Conservation (phyloP, 176 grass and related monocot genomes). For the Oryza longistaminata region DNA sequence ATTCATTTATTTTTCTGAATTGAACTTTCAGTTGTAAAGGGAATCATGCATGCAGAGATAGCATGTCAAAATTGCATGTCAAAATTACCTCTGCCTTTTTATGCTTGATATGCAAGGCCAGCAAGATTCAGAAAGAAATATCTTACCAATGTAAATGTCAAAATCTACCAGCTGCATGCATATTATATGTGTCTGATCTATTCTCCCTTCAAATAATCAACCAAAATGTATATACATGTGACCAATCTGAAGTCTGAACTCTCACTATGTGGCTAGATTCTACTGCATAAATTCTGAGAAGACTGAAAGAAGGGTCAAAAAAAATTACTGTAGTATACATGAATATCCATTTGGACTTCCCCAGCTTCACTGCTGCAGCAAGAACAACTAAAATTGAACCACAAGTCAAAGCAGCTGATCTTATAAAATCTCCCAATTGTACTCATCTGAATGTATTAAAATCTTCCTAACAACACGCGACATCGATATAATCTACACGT, state of each 20-base stretch:
- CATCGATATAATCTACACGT: not conserved
- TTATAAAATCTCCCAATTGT: not conserved
- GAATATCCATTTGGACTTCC: not conserved
- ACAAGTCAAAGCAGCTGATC: constrained; percentile 6
- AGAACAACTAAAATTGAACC: too few species aligned
- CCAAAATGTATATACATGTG: not conserved
- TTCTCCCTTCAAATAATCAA: not conserved
- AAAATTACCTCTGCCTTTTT: not conserved
- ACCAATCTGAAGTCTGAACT: constrained; percentile 13
- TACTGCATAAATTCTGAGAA: not conserved
- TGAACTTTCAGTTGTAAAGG: not conserved
- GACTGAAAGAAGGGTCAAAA: not conserved
- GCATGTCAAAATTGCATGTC: not conserved
- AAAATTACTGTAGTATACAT: not conserved
- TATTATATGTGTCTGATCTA: not conserved
- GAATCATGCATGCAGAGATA: not conserved
- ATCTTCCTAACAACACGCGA: not conserved
- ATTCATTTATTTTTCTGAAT: not conserved
- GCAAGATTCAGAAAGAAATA: not conserved
- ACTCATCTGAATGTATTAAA: not conserved
- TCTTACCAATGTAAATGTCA: not conserved
- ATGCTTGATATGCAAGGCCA: not conserved
- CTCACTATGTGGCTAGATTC: not conserved
- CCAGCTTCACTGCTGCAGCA: too few species aligned
- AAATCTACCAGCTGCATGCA: not conserved